These are phyloP conservation scores for Globisporangium paddicum DNA, from an alignment of 352 stramenopile species.

Conservation along the genomic window DNA sequence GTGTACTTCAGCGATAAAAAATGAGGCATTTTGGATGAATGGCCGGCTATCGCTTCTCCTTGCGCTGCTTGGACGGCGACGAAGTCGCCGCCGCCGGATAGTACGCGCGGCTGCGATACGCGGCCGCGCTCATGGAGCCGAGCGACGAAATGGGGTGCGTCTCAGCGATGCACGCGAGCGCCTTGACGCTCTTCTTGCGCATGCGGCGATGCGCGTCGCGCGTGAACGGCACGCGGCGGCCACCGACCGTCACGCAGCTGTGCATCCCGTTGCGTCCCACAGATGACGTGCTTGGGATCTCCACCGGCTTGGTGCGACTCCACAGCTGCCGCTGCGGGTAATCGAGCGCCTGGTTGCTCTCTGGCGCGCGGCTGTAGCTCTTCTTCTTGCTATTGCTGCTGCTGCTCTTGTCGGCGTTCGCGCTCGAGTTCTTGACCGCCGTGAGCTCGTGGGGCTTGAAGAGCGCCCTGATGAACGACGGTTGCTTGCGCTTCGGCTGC, in stretches of 20 bases:
- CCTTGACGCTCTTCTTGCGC: conserved; percentile 16
- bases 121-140: conserved; percentile 2
- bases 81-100: background rate
- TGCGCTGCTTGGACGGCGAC: background rate
- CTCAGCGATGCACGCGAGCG: conserved; percentile 13
- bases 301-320: background rate
- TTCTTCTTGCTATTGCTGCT: background rate
- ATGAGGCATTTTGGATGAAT: background rate
- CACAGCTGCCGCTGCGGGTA: background rate
- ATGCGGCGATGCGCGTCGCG: conserved; percentile 16
- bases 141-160: background rate
- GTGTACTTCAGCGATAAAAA: background rate
- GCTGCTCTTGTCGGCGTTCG: background rate
- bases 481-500: conserved; percentile 5
- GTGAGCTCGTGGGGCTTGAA: conserved; percentile 10
- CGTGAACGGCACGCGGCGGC: conserved; percentile 21
- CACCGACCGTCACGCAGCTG: conserved; percentile 19
- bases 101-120: conserved; percentile 5
- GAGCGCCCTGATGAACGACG: conserved; percentile 7
- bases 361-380: background rate
- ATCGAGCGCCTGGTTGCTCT: background rate
- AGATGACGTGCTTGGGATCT: conserved; percentile 10
- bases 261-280: background rate
- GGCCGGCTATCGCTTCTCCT: conserved; percentile 1
- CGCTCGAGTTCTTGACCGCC: conserved; percentile 1